Conservation (phyloP, 2,329 filamentous ascomycete genomes). For the Sarocladium strictum region DNA sequence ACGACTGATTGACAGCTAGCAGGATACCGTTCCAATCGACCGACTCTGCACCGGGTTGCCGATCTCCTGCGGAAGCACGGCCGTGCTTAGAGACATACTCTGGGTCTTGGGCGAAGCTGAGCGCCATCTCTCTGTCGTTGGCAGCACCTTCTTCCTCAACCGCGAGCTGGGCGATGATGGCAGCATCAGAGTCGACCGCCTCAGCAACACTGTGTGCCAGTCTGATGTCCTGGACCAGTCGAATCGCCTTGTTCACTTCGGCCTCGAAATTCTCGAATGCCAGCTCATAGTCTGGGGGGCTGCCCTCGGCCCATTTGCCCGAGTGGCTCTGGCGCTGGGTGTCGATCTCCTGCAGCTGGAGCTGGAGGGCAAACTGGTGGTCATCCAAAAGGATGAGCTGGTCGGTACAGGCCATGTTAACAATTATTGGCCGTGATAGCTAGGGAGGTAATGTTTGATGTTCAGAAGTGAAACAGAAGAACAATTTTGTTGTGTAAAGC, state of each 20-base stretch:
- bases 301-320: conserved; percentile 11
- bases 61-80: neutral
- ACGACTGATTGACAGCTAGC: neutral
- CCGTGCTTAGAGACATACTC: neutral
- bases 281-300: conserved; percentile 10
- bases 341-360: conserved; percentile 11
- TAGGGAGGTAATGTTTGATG: neutral
- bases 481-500: neutral
- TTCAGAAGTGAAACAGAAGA: neutral
- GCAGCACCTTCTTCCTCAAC: conserved; percentile 5
- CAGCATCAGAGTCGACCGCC: conserved; percentile 12
- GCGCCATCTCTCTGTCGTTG: conserved; percentile 3
- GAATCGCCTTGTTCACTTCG: conserved; percentile 10
- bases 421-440: neutral
- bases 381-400: conserved; percentile 1
- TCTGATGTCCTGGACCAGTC: conserved; percentile 8
- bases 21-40: conserved; percentile 6
- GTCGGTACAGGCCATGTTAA: conserved; percentile 8
- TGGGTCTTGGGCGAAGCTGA: neutral
- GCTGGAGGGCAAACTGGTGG: conserved; percentile 8
- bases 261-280: conserved; percentile 11
- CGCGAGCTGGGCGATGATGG: conserved; percentile 5
- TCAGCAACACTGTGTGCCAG: conserved; percentile 12
- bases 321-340: conserved; percentile 5
- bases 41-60: neutral